Base-by-base conservation (phyloP, 2,329 filamentous ascomycete species). In the Apiospora phragmitis region DNA sequence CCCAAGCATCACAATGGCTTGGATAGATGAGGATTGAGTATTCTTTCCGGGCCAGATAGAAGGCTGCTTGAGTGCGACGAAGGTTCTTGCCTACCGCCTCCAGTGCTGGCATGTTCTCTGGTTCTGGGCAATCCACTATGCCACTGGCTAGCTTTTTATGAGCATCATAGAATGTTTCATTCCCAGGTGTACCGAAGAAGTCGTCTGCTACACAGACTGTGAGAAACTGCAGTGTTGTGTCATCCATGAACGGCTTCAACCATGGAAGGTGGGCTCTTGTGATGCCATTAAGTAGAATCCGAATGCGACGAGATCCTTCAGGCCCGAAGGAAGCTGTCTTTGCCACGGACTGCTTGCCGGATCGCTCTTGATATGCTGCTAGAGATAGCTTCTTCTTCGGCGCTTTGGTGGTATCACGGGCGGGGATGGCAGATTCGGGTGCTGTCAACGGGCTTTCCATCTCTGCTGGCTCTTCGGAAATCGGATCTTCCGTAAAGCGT, bases 1-100 rank as follows among this genome's bases (percentile, higher is more conserved):
- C 65, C 79, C 79, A 80, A 18, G 55, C 70, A 32, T 72, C 51
- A 62, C 73, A 77, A 11, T 71, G 67, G 24, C 68, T 68, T 42
- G 79, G 76, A 68, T 78, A 80, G 4, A 79, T 72, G 8, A 80
- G 70, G 26, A 80, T 77, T 4, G 78, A 79, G 70, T 76, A 79
- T 8, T 75, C 72, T 24, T 67, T 59, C 18, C 74, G 70, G 38
- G 77, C 72, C 49, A 79, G 55, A 69, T 79, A 77, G 62, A 76
- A 69, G 21, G 72, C 78, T 26, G 72, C 73, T 12, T 74, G 75
- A 1, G 29, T 21, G 38, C 69, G 73, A 49, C 72, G 73, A 32
- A 79, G 70, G 38, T 76, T 66, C 18, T 70, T 71, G 65, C 76
- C 73, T 16, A 78, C 73, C 42, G 77, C 76, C 4, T 65, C 69